A percentile compares a stretch with the other conserved stretches of the same genome.
These are phyloP conservation scores for Talaromyces stipitatus DNA, from an alignment of 495 filamentous ascomycete genomes.

Conservation along the genomic window DNA sequence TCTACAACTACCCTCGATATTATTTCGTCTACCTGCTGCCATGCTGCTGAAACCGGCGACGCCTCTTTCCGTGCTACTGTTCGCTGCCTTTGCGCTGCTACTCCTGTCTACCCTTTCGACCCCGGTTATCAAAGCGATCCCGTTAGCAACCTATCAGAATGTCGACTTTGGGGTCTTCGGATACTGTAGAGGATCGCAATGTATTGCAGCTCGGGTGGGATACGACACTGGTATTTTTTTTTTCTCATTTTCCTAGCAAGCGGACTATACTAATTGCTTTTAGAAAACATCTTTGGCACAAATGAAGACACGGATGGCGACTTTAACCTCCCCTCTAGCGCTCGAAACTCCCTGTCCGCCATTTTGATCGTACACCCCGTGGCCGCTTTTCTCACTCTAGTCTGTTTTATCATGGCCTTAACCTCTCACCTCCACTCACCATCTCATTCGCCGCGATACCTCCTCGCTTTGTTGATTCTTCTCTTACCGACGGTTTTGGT, in stretches of 20 bases:
- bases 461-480: constrained; percentile 77
- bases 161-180: constrained; percentile 91
- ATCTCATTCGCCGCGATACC: constrained; percentile 85
- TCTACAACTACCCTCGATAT: background rate
- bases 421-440: constrained; percentile 83
- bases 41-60: constrained; percentile 83
- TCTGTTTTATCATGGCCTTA: constrained; percentile 72
- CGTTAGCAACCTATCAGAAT: constrained; percentile 66
- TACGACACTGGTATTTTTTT: constrained; percentile 71
- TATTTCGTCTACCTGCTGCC: constrained; percentile 8
- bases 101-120: constrained; percentile 88
- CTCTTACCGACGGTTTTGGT: constrained; percentile 78
- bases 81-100: constrained; percentile 77
- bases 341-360: constrained; percentile 78
- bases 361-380: constrained; percentile 92
- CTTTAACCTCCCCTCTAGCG: constrained; percentile 67
- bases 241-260: constrained; percentile 4
- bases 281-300: constrained; percentile 36
- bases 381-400: constrained; percentile 75
- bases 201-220: constrained; percentile 71
- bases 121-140: constrained; percentile 79
- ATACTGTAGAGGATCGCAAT: constrained; percentile 59
- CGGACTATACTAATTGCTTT: constrained; percentile 12
- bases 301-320: constrained; percentile 34
- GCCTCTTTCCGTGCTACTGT: constrained; percentile 77